Evolutionary conservation across 768 basidiomycete species (phyloP).

Genomic region (Pleurotus platypus): DNA sequence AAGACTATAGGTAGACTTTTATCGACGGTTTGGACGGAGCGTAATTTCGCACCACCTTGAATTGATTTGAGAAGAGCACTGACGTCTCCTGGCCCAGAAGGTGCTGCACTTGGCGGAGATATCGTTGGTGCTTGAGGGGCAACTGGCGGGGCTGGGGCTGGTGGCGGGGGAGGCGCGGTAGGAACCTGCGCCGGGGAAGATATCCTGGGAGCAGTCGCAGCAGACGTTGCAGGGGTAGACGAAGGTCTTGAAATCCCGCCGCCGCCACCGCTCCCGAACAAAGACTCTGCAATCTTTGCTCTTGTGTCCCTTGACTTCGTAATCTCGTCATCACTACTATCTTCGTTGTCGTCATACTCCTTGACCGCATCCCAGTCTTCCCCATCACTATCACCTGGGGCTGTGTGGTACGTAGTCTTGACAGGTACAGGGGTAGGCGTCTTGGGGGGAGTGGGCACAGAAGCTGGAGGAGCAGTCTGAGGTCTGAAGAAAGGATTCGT

Average conservation of each 20-base stretch:
- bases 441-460: slow-evolving; percentile 38
- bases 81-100: slow-evolving; percentile 45
- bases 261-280: slow-evolving; percentile 53
- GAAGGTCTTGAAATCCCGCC: slow-evolving; percentile 27
- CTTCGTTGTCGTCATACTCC: slow-evolving; percentile 65
- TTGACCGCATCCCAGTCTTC: slow-evolving; percentile 86
- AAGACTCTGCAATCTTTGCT: slow-evolving; percentile 67
- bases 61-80: slow-evolving; percentile 76
- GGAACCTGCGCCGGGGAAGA: slow-evolving; percentile 33
- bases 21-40: slow-evolving; percentile 80
- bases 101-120: slow-evolving; percentile 36
- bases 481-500: slow-evolving; percentile 69
- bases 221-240: slow-evolving; percentile 30
- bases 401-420: slow-evolving; percentile 61
- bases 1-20: slow-evolving; percentile 66
- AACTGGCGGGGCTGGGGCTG: slow-evolving; percentile 23
- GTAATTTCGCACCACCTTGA: slow-evolving; percentile 67
- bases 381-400: slow-evolving; percentile 46
- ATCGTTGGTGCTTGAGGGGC: slow-evolving; percentile 28
- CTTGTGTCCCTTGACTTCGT: slow-evolving; percentile 60
- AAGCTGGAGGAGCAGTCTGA: slow-evolving; percentile 25
- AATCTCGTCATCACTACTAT: slow-evolving; percentile 79
- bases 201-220: slow-evolving; percentile 12
- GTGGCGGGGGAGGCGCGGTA: slow-evolving; percentile 22
- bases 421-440: slow-evolving; percentile 52